phyloP scores from a whole-genome alignment of 352 stramenopile genomes.

The Globisporangium solare region DNA sequence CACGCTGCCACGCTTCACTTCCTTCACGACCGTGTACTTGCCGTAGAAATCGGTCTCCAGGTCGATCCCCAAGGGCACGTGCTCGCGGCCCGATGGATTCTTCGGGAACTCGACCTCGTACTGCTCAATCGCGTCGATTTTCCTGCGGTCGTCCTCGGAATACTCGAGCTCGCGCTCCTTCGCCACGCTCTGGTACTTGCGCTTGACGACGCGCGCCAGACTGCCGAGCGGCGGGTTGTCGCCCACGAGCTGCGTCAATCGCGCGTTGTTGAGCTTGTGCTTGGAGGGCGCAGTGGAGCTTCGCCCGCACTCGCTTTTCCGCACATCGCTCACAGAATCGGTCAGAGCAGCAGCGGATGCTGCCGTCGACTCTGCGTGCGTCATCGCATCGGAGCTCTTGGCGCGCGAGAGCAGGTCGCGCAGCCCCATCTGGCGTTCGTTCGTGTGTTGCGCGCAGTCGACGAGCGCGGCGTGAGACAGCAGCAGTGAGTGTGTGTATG shows the following conservation, averaged over 20 bases:
- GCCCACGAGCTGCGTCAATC: conserved; percentile 25
- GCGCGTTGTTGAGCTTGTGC: not conserved
- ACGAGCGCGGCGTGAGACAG: no score
- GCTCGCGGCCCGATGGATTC: not conserved
- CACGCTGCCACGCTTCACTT: conserved; percentile 25
- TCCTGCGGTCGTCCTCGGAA: conserved; percentile 21
- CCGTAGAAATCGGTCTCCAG: conserved; percentile 60
- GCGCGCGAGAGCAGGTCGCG: no score
- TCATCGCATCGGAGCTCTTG: no score
- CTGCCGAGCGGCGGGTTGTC: conserved; percentile 32
- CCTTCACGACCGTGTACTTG: conserved; percentile 39
- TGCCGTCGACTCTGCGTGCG: no score
- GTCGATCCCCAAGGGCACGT: conserved; percentile 33
- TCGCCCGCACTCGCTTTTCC: no score
- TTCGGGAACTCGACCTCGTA: conserved; percentile 57
- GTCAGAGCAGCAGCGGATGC: no score
- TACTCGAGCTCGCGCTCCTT: conserved; percentile 23
- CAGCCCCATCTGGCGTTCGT: no score
- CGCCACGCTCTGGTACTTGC: conserved; percentile 38
- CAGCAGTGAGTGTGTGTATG: no score
- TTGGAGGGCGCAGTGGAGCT: no score
- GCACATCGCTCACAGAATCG: no score
- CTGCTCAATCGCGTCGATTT: conserved; percentile 31
- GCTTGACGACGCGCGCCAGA: conserved; percentile 29
- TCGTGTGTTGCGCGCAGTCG: no score